phyloP scores from a whole-genome alignment of 225 moss, liverwort and hornwort species.

The Sphagnum tenellum region DNA sequence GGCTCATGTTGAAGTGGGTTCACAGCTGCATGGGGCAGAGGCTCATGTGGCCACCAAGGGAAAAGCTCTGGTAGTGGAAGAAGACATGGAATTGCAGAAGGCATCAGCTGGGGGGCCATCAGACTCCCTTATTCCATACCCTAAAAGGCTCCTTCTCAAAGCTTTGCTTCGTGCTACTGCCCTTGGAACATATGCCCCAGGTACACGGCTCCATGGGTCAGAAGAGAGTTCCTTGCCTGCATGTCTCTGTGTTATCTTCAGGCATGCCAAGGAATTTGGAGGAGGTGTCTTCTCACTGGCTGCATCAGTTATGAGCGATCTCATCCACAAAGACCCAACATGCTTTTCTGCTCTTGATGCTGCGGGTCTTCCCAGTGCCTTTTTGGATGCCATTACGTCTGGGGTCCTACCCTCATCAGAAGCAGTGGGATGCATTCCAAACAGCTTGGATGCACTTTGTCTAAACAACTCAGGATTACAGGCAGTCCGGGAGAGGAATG shows the following conservation, averaged over 20 bases:
- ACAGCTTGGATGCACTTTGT: constrained; percentile 94
- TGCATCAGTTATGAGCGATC: constrained; percentile 98
- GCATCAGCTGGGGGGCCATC: constrained; percentile 35
- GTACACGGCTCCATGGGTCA: constrained; percentile 65
- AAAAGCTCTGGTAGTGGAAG: constrained; percentile 61
- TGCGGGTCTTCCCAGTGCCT: constrained; percentile 78
- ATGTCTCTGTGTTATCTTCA: constrained; percentile 79
- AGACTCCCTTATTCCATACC: constrained; percentile 78
- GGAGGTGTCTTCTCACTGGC: constrained; percentile 95
- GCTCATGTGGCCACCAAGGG: constrained; percentile 47
- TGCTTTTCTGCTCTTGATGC: constrained; percentile 85
- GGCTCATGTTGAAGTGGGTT: constrained; percentile 56
- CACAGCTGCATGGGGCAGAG: constrained; percentile 45
- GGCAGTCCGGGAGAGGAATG: constrained; percentile 89
- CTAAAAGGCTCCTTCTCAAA: constrained; percentile 81
- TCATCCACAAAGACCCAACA: constrained; percentile 97
- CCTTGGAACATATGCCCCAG: constrained; percentile 85
- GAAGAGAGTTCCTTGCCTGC: constrained; percentile 80
- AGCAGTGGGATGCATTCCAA: constrained; percentile 96
- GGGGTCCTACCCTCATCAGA: constrained; percentile 90
- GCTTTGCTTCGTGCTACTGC: constrained; percentile 90
- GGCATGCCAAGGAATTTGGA: constrained; percentile 91
- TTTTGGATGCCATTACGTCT: constrained; percentile 72
- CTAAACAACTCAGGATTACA: constrained; percentile 80
- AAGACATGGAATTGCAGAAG: constrained; percentile 43